Evolutionary conservation across 306 rosid genomes (phyloP).

Genomic region (Quercus bicolor): DNA sequence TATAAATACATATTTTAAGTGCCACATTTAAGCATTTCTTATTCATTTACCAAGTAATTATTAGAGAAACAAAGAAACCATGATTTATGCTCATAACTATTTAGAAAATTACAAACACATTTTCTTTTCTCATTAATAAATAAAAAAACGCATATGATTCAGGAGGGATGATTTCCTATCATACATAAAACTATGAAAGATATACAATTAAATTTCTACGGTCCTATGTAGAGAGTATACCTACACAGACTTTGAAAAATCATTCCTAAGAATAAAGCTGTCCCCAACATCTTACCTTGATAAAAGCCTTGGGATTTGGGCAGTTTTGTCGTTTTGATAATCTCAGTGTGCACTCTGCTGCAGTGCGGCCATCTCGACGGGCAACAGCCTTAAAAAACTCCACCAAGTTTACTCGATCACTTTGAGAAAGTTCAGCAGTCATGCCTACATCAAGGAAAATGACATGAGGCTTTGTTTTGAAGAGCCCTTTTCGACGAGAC

Average conservation of each 20-base stretch:
- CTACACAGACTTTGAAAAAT: not conserved
- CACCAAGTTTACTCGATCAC: constrained; percentile 77
- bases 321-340: constrained; percentile 88
- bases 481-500: constrained; percentile 62
- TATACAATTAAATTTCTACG: not conserved
- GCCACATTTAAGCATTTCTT: not conserved
- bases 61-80: not conserved
- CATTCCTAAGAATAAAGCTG: not conserved
- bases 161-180: not conserved
- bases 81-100: not conserved
- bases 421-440: constrained; percentile 96
- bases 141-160: not conserved
- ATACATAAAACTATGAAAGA: not conserved
- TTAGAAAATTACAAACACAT: not conserved
- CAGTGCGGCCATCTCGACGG: constrained; percentile 88
- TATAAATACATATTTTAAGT: not conserved
- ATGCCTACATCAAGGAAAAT: constrained; percentile 98
- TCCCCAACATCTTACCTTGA: constrained; percentile 54
- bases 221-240: not conserved
- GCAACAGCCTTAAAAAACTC: constrained; percentile 98
- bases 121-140: too few relatives aligned
- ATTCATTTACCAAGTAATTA: not conserved
- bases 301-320: constrained; percentile 92
- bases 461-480: constrained; percentile 96
- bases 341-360: constrained; percentile 76